Percentiles rank a stretch among this genome's conserved stretches.
phyloP scores from a whole-genome alignment of 768 basidiomycete genomes.

The Ramaria sp. region DNA sequence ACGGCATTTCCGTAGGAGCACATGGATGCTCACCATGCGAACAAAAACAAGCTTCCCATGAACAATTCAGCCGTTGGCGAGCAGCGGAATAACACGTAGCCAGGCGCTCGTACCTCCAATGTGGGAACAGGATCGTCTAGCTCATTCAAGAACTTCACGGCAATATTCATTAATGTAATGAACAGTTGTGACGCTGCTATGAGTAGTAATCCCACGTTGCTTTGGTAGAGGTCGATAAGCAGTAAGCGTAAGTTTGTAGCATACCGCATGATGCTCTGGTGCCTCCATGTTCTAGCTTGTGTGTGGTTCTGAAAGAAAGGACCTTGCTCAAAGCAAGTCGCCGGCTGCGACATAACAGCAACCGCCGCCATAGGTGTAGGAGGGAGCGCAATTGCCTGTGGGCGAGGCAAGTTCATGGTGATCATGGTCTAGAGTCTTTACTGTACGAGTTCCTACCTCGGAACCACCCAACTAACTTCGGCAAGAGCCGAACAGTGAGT shows the following conservation, averaged over 20 bases:
- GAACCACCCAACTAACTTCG: neutral
- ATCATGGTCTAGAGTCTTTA: too few relatives aligned
- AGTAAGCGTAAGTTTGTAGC: neutral
- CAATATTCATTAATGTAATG: constrained; percentile 48
- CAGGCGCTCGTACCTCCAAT: constrained; percentile 33
- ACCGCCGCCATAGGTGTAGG: neutral
- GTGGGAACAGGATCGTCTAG: constrained; percentile 49
- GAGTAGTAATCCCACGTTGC: constrained; percentile 50
- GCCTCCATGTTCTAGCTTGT: neutral
- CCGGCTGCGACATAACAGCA: neutral
- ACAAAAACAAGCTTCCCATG: constrained; percentile 37
- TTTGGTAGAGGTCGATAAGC: constrained; percentile 10
- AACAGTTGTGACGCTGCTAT: constrained; percentile 48
- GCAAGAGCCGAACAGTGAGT: too few relatives aligned
- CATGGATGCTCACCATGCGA: constrained; percentile 38
- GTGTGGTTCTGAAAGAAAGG: neutral
- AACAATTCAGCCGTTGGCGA: neutral
- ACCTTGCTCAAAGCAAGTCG: neutral
- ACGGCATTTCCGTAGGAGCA: neutral
- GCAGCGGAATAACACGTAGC: neutral
- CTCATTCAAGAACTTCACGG: constrained; percentile 51
- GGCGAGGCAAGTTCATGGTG: neutral
- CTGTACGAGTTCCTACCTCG: too few relatives aligned
- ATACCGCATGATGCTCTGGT: neutral
- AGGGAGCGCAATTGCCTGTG: neutral